A percentile compares a stretch with the other conserved stretches of the same genome.
Evolutionary conservation across 306 rosid genomes (phyloP).

Genomic region (Medicago truncatula): DNA sequence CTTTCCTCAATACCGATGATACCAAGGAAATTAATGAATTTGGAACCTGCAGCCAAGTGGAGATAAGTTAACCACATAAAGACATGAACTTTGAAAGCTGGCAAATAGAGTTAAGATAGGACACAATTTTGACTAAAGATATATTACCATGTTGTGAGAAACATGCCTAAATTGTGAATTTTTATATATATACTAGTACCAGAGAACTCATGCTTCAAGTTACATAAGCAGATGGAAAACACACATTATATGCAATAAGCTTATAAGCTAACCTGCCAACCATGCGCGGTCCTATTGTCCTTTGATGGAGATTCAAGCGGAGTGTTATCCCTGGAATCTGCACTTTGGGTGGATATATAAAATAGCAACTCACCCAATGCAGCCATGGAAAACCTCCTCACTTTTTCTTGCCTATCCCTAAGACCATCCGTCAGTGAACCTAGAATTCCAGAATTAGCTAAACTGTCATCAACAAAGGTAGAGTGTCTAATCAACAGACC

Average conservation of each 20-base stretch:
- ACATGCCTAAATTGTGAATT: background rate
- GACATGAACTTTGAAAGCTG: slow-evolving; percentile 26
- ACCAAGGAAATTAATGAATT: slow-evolving; percentile 84
- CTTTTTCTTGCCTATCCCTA: slow-evolving; percentile 94
- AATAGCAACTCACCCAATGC: slow-evolving; percentile 93
- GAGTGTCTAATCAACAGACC: slow-evolving; percentile 94
- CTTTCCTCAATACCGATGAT: slow-evolving; percentile 83
- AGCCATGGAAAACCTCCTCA: slow-evolving; percentile 98
- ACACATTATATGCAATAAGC: slow-evolving; percentile 30
- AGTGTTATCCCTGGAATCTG: slow-evolving; percentile 66
- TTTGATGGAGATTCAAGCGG: slow-evolving; percentile 81
- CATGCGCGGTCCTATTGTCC: slow-evolving; percentile 60
- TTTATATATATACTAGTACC: slow-evolving; percentile 23
- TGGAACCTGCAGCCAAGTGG: slow-evolving; percentile 64
- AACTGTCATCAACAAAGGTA: slow-evolving; percentile 78
- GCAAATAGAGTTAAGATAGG: background rate
- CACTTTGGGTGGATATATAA: slow-evolving; percentile 90
- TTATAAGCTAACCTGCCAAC: slow-evolving; percentile 88
- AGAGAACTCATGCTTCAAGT: slow-evolving; percentile 38
- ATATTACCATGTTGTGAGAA: slow-evolving; percentile 19
- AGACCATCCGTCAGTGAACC: slow-evolving; percentile 88
- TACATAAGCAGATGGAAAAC: slow-evolving; percentile 34
- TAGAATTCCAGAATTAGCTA: slow-evolving; percentile 89
- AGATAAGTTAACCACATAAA: slow-evolving; percentile 26
- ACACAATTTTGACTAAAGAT: slow-evolving; percentile 19